Evolutionary conservation across 1,284 basidiomycete species (phyloP), one percentile per base, ranked within the genome.

Genomic region (Puccinia triticina): DNA sequence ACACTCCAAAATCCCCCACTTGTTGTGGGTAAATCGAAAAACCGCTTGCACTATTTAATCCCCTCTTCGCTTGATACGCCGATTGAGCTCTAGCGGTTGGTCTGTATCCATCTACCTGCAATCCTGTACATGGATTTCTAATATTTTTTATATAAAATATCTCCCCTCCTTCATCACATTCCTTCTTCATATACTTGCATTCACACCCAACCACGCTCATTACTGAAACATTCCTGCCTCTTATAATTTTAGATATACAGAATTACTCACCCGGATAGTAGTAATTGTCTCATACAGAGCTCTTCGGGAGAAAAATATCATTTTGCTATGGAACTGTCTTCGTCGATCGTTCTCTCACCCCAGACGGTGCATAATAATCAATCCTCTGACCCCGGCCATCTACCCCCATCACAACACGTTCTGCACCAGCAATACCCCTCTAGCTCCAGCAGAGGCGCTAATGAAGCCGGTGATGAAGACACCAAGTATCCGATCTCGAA

Each of bases 391-490:
- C 8, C 74, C 32, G 34, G 59, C 50, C 74, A 76, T 32, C 74
- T 61, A 21, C 46, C 74, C 21, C 57, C 74, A 43, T 50, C 55
- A 61, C 74, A 76, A 50, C 74, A 76, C 43, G 46, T 61, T 57
- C 46, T 64, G 21, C 74, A 59, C 74, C 74, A 59, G 1, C 74
- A 76, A 76, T 64, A 76, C 74, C 74, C 57, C 59, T 64, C 74
- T 76, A 59, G 74, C 74, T 76, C 74, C 55, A 53, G 74, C 55
- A 53, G 74, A 61, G 14, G 16, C 43, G 12, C 55, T 23, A 76
- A 61, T 64, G 74, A 76, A 61, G 11, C 74, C 26, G 74, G 26
- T 23, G 59, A 59, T 46, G 59, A 76, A 18, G 74, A 76, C 55
- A n/a, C 55, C 55, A 59, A 76, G 46, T 61, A 64, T 50, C 37